Evolutionary conservation across 202 grass and related monocot species (phyloP).

Genomic region (Panicum virgatum): DNA sequence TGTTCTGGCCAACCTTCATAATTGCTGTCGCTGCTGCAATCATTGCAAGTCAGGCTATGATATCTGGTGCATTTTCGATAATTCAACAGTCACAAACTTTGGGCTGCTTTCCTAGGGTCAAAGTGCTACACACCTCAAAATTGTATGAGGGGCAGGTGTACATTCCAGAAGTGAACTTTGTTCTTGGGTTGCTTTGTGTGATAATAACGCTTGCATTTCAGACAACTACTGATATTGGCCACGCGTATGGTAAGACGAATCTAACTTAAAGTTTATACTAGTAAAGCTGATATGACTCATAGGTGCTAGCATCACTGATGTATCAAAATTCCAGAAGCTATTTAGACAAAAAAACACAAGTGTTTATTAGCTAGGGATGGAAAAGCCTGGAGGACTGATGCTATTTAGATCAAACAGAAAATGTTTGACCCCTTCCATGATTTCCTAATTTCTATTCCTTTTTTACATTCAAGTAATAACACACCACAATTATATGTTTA

Average conservation of each 20-base stretch:
- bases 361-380: background rate
- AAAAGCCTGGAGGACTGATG: background rate
- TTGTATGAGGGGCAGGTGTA: conserved; percentile 49
- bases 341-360: background rate
- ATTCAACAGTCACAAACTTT: conserved; percentile 48
- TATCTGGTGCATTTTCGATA: conserved; percentile 51
- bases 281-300: background rate
- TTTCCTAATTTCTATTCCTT: background rate
- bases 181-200: conserved; percentile 38
- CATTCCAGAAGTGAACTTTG: conserved; percentile 56
- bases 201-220: conserved; percentile 37
- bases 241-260: conserved; percentile 49
- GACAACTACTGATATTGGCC: conserved; percentile 47
- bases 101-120: conserved; percentile 54
- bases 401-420: background rate
- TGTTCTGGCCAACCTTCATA: conserved; percentile 44
- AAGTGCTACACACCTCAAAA: conserved; percentile 47
- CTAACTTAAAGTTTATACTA: background rate
- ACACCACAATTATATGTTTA: background rate
- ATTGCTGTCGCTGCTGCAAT: conserved; percentile 47
- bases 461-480: background rate
- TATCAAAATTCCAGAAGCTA: background rate
- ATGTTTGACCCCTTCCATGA: background rate
- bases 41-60: conserved; percentile 60
- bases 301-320: background rate